Conservation (phyloP, 2,329 filamentous ascomycete genomes). For the Fusarium pseudocircinatum region DNA sequence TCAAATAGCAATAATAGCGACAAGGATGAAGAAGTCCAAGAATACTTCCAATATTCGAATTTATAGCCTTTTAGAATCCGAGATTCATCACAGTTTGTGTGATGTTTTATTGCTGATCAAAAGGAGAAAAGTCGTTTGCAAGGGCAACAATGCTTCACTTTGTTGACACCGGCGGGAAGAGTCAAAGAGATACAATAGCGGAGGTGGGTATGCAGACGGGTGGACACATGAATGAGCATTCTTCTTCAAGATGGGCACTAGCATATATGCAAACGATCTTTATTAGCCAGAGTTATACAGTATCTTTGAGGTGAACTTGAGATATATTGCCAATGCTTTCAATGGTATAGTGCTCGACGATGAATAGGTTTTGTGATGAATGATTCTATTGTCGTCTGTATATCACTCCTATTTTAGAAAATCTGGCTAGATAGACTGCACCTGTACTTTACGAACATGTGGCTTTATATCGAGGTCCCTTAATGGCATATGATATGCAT, state of each 20-base stretch:
- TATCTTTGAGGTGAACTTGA: background rate
- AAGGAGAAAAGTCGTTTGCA: constrained; percentile 1
- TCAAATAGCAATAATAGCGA: background rate
- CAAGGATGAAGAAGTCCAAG: background rate
- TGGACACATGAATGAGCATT: background rate
- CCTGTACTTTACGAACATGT: background rate
- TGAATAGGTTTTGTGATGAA: background rate
- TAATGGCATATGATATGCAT: too few species aligned
- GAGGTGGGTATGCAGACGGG: background rate
- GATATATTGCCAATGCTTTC: background rate
- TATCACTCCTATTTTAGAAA: background rate
- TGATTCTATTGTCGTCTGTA: background rate
- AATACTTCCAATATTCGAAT: background rate
- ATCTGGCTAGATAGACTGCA: background rate
- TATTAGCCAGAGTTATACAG: background rate
- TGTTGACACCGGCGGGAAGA: constrained; percentile 1
- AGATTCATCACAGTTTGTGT: background rate
- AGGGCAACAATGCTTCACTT: constrained; percentile 5
- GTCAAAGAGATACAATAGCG: background rate
- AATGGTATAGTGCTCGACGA: background rate
- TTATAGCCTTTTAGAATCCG: background rate
- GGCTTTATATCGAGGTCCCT: background rate
- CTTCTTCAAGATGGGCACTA: background rate
- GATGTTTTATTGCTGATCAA: background rate
- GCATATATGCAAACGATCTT: background rate